Base-by-base conservation (phyloP, 2,329 filamentous ascomycete species). In the Alternaria sp. region DNA sequence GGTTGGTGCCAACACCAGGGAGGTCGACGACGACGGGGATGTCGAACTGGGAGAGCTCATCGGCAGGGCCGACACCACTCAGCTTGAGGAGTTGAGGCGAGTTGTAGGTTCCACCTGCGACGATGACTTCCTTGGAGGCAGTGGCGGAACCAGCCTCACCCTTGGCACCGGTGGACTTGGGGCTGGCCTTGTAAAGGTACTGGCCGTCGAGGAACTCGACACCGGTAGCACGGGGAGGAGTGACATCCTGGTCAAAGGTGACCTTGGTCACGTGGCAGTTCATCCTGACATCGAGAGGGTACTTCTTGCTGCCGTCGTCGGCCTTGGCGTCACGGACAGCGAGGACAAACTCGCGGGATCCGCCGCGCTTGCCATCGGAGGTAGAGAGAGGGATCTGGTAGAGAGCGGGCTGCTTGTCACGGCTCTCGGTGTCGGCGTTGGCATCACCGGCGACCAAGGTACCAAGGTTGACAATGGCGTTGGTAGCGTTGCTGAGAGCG, bases 231-330 rank as follows among this genome's bases (percentile, higher is more conserved):
- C 71, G 89, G 64, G 84, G 82, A 52, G 85, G 84, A n/a, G 80
- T 73, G 18, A 85, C 86, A 72, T 87, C 87, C 3, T 88, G 85
- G 38, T 90, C 89, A 66, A 89, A 90, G 38, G 81, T 81, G 74
- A 93, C 78, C 74, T 89, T 89, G 54, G 90, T 89, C 63, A 87
- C 91, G 49, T 91, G 79, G 36, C 84, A 87, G 78, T 90, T 90
- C 3, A 84, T 81, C 46, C 82, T 80, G 54, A 89, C 80, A 60
- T 87, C 85, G 1, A 89, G 83, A 44, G 82, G 84, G 71, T 87
- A 88, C 63, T 78, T 83, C 70, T 84, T 83, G 41, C 79, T 81
- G 30, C 86, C 86, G 60, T 87, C 80, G 3, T 67, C 59, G 69
- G 83, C 82, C 62, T 79, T 79, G 7, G 83, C 84, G 63, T 84